Conservation (phyloP, 176 grass and related monocot genomes). For the Pontederia crassipes region DNA sequence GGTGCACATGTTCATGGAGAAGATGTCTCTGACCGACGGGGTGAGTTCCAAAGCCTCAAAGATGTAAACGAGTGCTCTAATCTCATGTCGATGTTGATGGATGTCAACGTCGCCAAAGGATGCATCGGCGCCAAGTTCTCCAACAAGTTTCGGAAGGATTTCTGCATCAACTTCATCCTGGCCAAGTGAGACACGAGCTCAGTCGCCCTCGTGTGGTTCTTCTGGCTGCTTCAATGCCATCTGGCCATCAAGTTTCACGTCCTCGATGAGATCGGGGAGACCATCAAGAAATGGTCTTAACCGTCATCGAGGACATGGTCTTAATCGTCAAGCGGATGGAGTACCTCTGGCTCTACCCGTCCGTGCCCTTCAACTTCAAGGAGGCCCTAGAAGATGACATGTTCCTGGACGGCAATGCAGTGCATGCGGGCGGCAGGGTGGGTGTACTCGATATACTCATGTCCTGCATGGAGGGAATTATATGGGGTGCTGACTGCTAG, state of each 20-base stretch:
- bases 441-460: constrained; percentile 63
- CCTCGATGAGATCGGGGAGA: constrained; percentile 34
- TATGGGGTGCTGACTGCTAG: constrained; percentile 52
- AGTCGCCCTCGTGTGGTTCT: constrained; percentile 73
- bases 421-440: constrained; percentile 47
- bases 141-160: constrained; percentile 61
- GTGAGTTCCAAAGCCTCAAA: constrained; percentile 38
- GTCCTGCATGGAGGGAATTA: constrained; percentile 25
- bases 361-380: constrained; percentile 68
- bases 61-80: constrained; percentile 28
- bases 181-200: constrained; percentile 87
- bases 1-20: constrained; percentile 28
- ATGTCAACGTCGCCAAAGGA: not conserved
- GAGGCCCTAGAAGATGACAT: constrained; percentile 10
- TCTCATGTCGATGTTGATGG: constrained; percentile 59
- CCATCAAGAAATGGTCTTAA: constrained; percentile 21
- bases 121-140: constrained; percentile 23
- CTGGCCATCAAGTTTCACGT: constrained; percentile 37
- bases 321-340: constrained; percentile 31
- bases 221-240: constrained; percentile 58
- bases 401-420: constrained; percentile 35
- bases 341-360: constrained; percentile 74
- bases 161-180: constrained; percentile 89
- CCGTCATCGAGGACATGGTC: constrained; percentile 14
- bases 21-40: constrained; percentile 42